phyloP scores from a whole-genome alignment of 805 yeast species.

The Pichia paraexigua region DNA sequence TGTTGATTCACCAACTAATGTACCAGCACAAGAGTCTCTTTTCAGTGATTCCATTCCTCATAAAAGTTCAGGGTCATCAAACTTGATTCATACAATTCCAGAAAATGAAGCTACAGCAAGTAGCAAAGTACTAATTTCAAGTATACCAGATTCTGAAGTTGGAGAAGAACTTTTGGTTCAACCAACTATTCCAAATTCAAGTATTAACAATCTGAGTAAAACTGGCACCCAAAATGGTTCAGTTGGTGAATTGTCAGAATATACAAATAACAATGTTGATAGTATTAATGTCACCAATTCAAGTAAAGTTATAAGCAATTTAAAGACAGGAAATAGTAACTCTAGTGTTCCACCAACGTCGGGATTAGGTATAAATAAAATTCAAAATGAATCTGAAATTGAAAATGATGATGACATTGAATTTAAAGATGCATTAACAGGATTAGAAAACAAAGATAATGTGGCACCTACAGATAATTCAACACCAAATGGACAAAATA shows the following conservation, averaged over 20 bases:
- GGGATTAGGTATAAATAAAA: not conserved
- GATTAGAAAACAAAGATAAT: not conserved
- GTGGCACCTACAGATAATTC: not conserved
- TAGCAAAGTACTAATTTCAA: not conserved
- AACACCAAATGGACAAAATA: not conserved
- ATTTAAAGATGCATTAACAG: not conserved
- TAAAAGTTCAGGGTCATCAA: not conserved
- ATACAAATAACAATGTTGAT: not conserved
- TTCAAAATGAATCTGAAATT: not conserved
- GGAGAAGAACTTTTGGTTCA: not conserved
- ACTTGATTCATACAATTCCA: not conserved
- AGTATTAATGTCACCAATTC: not conserved
- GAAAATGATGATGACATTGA: not conserved
- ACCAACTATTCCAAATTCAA: not conserved
- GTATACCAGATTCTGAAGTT: not conserved
- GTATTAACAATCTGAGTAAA: not conserved
- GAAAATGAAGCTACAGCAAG: not conserved
- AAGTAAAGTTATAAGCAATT: not conserved
- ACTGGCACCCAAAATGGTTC: not conserved
- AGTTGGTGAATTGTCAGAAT: not conserved
- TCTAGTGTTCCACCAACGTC: not conserved
- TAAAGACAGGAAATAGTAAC: not conserved
- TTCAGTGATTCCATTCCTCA: not conserved
- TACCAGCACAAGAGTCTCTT: not conserved
- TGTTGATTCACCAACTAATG: not conserved